Conservation (phyloP, 208 protist genomes). For the Acanthamoeba triangularis region DNA sequence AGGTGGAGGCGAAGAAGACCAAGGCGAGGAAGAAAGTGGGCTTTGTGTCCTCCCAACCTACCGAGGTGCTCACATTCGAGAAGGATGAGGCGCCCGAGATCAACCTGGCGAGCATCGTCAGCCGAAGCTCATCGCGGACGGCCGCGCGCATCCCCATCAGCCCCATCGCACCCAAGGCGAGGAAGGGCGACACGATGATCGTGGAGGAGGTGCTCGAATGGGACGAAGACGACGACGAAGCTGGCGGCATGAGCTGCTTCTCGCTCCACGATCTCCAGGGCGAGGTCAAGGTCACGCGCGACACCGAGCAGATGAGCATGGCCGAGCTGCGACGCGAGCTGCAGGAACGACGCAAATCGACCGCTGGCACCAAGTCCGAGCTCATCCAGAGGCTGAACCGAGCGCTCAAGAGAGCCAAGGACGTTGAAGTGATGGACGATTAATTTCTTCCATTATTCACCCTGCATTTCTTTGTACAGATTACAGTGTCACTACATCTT, state of each 20-base stretch:
- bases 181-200: background rate
- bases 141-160: background rate
- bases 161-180: background rate
- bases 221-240: constrained; percentile 1
- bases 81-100: constrained; percentile 51
- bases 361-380: background rate
- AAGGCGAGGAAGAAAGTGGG: constrained; percentile 40
- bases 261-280: constrained; percentile 1
- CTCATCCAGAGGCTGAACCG: background rate
- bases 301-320: constrained; percentile 50
- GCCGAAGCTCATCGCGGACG: background rate
- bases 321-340: constrained; percentile 18
- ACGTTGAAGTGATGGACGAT: background rate
- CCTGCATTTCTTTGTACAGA: background rate
- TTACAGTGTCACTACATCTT: background rate
- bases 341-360: background rate
- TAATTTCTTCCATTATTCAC: background rate
- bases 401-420: constrained; percentile 2
- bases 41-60: constrained; percentile 20
- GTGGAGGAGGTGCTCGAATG: background rate
- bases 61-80: constrained; percentile 25
- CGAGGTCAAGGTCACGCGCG: background rate
- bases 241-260: background rate
- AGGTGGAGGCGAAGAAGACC: background rate
- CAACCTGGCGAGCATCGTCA: constrained; percentile 27